phyloP scores from a whole-genome alignment of 306 rosid species.

The Rubus idaeus region DNA sequence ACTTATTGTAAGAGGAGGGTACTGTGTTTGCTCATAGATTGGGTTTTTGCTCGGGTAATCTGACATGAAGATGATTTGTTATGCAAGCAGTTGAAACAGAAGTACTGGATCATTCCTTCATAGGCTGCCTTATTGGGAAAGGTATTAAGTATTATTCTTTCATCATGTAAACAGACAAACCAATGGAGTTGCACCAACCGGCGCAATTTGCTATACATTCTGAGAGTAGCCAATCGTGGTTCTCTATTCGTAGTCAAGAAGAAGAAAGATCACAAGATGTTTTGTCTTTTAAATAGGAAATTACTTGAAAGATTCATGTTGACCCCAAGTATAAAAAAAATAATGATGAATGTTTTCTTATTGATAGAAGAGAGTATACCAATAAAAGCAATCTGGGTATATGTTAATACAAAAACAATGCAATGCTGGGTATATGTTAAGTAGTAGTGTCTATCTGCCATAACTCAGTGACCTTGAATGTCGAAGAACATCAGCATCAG shows the following conservation, averaged over 20 bases:
- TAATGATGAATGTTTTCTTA: not conserved
- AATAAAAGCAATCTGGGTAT: not conserved
- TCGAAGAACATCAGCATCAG: constrained; percentile 50
- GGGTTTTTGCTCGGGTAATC: not conserved
- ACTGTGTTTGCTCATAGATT: not conserved
- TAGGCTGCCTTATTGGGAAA: too few relatives aligned
- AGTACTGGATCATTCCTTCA: too few relatives aligned
- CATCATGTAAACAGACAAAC: too few relatives aligned
- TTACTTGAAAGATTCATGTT: not conserved
- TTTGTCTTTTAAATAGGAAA: not conserved
- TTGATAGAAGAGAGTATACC: not conserved
- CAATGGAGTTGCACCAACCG: too few relatives aligned
- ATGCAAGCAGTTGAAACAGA: not conserved
- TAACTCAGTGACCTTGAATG: constrained; percentile 41
- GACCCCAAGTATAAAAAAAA: not conserved
- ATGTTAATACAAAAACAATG: not conserved
- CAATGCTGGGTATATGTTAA: not conserved
- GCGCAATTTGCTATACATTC: not conserved
- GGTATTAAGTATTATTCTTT: too few relatives aligned
- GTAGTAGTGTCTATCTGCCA: constrained; percentile 24
- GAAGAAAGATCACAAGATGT: not conserved
- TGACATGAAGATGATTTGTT: not conserved
- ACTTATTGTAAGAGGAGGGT: too few relatives aligned
- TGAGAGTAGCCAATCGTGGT: not conserved
- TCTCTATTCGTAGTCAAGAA: too few relatives aligned